phyloP scores from a whole-genome alignment of 2,329 filamentous ascomycete genomes.

The Fusarium tjaetaba region DNA sequence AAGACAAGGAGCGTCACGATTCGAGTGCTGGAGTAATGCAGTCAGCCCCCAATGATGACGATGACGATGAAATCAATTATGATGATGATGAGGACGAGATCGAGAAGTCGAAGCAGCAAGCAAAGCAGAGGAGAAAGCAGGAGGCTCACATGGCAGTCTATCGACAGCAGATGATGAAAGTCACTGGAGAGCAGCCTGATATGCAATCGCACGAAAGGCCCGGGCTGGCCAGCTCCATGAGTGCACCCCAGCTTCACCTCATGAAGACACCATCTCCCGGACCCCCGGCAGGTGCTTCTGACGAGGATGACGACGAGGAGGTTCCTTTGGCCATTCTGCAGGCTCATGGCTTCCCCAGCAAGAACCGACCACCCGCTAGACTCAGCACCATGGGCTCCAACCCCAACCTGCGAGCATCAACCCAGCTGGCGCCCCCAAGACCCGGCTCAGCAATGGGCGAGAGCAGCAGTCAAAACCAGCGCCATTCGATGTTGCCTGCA shows the following conservation, averaged over 20 bases:
- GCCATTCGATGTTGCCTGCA: conserved; percentile 69
- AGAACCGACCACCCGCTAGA: conserved; percentile 77
- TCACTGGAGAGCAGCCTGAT: conserved; percentile 74
- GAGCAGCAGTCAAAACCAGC: conserved; percentile 41
- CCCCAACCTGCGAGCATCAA: conserved; percentile 72
- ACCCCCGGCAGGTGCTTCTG: conserved; percentile 63
- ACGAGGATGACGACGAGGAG: conserved; percentile 91
- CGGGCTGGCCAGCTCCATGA: conserved; percentile 65
- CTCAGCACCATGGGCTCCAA: conserved; percentile 74
- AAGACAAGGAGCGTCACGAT: conserved; percentile 74
- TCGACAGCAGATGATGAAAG: conserved; percentile 96
- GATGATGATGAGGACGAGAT: conserved; percentile 82
- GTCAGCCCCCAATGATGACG: conserved; percentile 64
- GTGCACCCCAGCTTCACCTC: conserved; percentile 67
- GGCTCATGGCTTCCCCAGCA: conserved; percentile 87
- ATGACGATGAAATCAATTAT: conserved; percentile 71
- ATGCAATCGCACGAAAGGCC: conserved; percentile 59
- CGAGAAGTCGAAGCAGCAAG: conserved; percentile 77
- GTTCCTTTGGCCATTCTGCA: conserved; percentile 86
- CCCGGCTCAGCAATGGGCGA: conserved; percentile 69
- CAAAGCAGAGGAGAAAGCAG: conserved; percentile 84
- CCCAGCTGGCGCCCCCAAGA: conserved; percentile 54
- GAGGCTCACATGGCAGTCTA: conserved; percentile 91
- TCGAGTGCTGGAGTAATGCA: conserved; percentile 54
- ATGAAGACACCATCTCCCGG: conserved; percentile 51